Evolutionary conservation across 2,329 filamentous ascomycete species (phyloP), one percentile per base, ranked within the genome.

Genomic region (Ascocoryne sarcoides): DNA sequence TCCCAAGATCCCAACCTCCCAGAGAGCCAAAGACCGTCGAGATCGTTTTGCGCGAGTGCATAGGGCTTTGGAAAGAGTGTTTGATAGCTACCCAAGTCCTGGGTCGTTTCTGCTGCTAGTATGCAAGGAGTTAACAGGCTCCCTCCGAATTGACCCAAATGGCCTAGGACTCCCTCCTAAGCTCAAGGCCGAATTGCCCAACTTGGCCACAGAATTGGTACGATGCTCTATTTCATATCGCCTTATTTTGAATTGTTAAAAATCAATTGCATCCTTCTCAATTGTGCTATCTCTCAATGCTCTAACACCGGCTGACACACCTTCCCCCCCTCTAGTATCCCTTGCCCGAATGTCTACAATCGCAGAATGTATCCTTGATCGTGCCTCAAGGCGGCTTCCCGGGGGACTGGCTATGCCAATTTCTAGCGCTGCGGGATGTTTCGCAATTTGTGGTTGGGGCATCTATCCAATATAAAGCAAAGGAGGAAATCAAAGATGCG

Each of bases 31-130:
- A 37, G 62, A 63, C 21, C 56, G 62, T 10, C 57, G 60, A 31
- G 62, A 65, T 17, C 56, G 64, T 20, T 65, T 65, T 45, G 53
- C 57, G 4, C 61, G 62, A 1, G 55, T 66, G 23, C 61, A 65
- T 43, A 51, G 59, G 8, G 52, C 57, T 4, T 43, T 66, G 10
- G 63, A 65, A 33, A 58, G 56, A 21, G 46, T 66, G 10, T 63
- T 61, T 36, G 63, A 65, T 45, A 62, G 57, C 39, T 65, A 65
- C 45, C 59, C 62, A 3, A 60, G 58, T 1, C 52, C 58, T 5
- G 62, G 62, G 43, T 62, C 62, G 1, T 64, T 65, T 39, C 51
- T 63, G 15, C 53, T 66, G n/a, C 46, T 56, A 19, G 52, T 62
- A 8, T 63, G 61, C 45, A 62, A 57, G 44, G 63, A 65, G 36